These are phyloP conservation scores for Podospora pseudocomata DNA, from an alignment of 495 filamentous ascomycete genomes.

Conservation along the genomic window DNA sequence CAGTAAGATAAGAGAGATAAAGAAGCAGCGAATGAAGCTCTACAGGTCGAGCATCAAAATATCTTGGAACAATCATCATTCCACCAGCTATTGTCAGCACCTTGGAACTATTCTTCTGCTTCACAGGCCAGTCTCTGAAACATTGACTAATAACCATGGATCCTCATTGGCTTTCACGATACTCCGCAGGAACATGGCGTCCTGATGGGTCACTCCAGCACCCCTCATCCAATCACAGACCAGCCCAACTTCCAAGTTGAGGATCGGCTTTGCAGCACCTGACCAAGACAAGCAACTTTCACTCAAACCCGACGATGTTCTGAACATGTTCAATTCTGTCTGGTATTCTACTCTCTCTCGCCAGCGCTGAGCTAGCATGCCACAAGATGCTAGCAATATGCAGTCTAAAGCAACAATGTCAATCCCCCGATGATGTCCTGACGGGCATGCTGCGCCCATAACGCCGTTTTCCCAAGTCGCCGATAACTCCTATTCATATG, in stretches of 20 bases:
- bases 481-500: background rate
- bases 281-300: background rate
- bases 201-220: background rate
- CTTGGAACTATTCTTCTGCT: background rate
- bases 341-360: background rate
- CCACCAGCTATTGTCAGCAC: too few relatives aligned
- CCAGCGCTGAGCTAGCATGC: background rate
- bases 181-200: background rate
- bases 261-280: constrained; percentile 5
- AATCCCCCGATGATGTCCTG: background rate
- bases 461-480: background rate
- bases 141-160: background rate
- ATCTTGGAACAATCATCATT: background rate
- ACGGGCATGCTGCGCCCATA: background rate
- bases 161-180: background rate
- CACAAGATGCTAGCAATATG: background rate
- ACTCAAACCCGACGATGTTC: background rate
- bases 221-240: background rate
- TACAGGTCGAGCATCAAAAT: background rate
- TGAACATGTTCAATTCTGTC: background rate
- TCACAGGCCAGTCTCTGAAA: background rate
- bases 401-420: background rate
- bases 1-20: too few relatives aligned
- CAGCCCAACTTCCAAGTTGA: background rate
- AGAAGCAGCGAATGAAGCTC: background rate